Percentiles rank a stretch among this genome's conserved stretches.
These are phyloP conservation scores for Yamadazyma spencermartinsiae DNA, from an alignment of 1,139 yeast genomes.

Conservation along the genomic window DNA sequence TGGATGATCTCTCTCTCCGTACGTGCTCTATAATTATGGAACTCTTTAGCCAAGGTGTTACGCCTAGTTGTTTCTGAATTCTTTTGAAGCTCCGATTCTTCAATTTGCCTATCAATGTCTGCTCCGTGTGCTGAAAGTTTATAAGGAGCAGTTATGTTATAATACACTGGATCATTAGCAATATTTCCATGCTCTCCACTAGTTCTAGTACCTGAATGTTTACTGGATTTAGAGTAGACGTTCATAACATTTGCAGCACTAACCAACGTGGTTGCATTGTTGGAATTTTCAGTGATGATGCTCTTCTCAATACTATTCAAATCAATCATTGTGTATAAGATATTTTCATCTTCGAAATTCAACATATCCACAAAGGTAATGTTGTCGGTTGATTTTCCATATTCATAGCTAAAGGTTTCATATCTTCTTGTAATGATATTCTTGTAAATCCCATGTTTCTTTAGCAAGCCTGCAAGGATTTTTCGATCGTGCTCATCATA, in stretches of 20 bases:
- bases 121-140: conserved; percentile 29
- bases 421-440: conserved; percentile 55
- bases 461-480: conserved; percentile 45
- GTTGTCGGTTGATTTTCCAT: conserved; percentile 28
- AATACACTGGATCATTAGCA: conserved; percentile 61
- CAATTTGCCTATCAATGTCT: conserved; percentile 18
- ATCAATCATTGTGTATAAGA: conserved; percentile 68
- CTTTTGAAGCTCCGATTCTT: conserved; percentile 13
- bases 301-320: conserved; percentile 57
- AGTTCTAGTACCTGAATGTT: conserved; percentile 42
- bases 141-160: conserved; percentile 25
- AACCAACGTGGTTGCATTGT: conserved; percentile 46
- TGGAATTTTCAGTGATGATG: conserved; percentile 51
- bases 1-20: conserved; percentile 14
- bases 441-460: conserved; percentile 22
- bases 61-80: conserved; percentile 15
- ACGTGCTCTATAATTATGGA: conserved; percentile 17
- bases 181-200: conserved; percentile 42
- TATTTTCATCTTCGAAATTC: conserved; percentile 52
- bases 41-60: conserved; percentile 19
- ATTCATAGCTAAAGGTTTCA: conserved; percentile 55
- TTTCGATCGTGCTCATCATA: conserved; percentile 61
- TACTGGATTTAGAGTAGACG: conserved; percentile 47
- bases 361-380: conserved; percentile 63
- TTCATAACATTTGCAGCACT: conserved; percentile 39